Evolutionary conservation across 2,329 filamentous ascomycete species (phyloP).

Genomic region (Fusarium sp.): DNA sequence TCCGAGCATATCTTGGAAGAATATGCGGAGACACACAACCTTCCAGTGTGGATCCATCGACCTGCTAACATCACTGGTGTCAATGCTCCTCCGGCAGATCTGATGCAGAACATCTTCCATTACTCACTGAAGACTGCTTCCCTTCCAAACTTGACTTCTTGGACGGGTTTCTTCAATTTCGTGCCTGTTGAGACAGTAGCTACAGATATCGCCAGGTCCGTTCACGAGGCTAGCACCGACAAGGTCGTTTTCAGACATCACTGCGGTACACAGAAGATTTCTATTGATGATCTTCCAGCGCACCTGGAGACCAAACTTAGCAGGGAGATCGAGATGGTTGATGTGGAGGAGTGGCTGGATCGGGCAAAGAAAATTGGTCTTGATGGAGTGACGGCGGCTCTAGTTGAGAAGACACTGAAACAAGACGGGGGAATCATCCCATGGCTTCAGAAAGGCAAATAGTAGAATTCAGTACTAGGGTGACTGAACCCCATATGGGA

Average conservation of each 20-base stretch:
- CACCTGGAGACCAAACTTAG: neutral
- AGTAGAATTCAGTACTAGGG: neutral
- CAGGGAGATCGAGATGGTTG: neutral
- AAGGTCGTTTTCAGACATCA: neutral
- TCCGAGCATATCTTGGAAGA: constrained; percentile 50
- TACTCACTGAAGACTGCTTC: neutral
- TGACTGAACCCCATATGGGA: no score
- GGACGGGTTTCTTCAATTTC: constrained; percentile 16
- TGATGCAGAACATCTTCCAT: constrained; percentile 16
- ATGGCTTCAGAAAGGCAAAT: neutral
- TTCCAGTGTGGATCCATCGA: constrained; percentile 12
- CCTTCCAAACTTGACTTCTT: constrained; percentile 12
- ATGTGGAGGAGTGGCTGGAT: neutral
- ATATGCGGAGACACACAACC: neutral
- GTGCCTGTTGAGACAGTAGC: constrained; percentile 7
- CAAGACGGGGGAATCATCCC: neutral
- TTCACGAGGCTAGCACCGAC: neutral
- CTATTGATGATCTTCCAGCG: neutral
- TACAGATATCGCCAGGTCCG: neutral
- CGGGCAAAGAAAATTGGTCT: neutral
- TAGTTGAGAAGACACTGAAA: neutral
- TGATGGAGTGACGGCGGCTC: neutral
- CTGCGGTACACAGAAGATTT: neutral
- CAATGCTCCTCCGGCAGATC: neutral
- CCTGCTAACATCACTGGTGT: constrained; percentile 3